Conservation (phyloP, 768 basidiomycete species). For the Phanerochaete sordida region DNA sequence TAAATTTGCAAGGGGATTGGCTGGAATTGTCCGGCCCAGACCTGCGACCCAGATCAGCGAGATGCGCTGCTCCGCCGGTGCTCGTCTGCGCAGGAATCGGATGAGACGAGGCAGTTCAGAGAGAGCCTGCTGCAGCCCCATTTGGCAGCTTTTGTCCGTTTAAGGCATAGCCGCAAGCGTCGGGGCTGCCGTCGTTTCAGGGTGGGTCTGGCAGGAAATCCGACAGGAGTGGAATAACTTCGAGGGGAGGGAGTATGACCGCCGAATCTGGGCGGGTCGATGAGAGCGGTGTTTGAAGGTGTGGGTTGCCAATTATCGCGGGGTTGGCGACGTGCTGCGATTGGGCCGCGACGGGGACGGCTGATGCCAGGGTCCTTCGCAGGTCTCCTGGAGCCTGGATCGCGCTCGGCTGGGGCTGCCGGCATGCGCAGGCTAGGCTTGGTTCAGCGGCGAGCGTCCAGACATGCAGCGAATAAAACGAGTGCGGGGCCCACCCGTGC, state of each 20-base stretch:
- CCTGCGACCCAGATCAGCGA: not conserved
- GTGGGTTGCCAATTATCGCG: not conserved
- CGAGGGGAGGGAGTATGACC: not conserved
- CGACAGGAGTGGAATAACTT: not conserved
- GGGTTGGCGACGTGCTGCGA: not conserved
- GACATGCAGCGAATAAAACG: not conserved
- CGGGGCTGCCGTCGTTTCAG: not conserved
- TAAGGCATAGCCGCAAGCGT: not conserved
- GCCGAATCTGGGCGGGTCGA: not conserved
- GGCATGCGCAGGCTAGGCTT: conserved; percentile 6
- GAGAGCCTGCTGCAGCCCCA: not conserved
- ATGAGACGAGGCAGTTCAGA: not conserved
- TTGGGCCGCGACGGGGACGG: not conserved
- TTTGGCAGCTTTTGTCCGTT: not conserved
- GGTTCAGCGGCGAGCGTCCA: not conserved
- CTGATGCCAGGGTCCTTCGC: not conserved
- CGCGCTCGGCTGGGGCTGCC: conserved; percentile 7
- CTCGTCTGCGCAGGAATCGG: not conserved
- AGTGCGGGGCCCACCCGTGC: conserved; percentile 9
- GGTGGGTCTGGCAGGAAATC: not conserved
- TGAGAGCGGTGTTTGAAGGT: not conserved
- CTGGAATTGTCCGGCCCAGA: not conserved
- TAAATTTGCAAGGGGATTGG: not conserved
- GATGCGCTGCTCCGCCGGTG: too few relatives aligned
- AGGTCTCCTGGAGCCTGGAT: conserved; percentile 2